Evolutionary conservation across 2,329 filamentous ascomycete species (phyloP).

Genomic region (Penicillium glabrum): DNA sequence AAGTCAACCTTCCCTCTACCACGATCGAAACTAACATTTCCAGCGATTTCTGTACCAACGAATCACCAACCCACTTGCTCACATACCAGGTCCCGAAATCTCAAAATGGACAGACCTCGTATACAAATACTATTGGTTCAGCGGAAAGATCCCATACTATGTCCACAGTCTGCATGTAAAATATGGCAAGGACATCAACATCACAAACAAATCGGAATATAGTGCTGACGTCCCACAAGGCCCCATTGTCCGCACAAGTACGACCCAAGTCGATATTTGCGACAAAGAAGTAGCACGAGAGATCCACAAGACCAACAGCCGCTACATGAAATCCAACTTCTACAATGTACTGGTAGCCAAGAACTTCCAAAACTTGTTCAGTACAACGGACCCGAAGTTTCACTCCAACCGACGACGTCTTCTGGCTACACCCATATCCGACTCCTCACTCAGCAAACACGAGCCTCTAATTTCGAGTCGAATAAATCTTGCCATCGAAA

Average conservation of each 20-base stretch:
- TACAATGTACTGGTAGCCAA: conserved; percentile 26
- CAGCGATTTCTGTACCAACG: conserved; percentile 11
- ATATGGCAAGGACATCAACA: conserved; percentile 23
- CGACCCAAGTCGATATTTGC: conserved; percentile 38
- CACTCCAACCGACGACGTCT: conserved; percentile 46
- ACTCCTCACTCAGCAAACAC: conserved; percentile 29
- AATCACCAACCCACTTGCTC: conserved; percentile 13
- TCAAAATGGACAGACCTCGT: conserved; percentile 27
- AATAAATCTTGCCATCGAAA: conserved; percentile 41
- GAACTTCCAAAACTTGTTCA: conserved; percentile 40
- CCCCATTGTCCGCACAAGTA: conserved; percentile 32
- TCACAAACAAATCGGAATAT: neutral
- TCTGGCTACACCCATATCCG: conserved; percentile 35
- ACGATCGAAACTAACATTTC: neutral
- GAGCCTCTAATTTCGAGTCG: conserved; percentile 42
- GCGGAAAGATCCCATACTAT: conserved; percentile 18
- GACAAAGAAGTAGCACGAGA: conserved; percentile 33
- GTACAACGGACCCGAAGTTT: conserved; percentile 38
- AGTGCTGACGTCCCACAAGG: conserved; percentile 16
- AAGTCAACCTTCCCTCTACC: neutral
- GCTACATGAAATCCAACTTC: conserved; percentile 35
- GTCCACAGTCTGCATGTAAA: conserved; percentile 28
- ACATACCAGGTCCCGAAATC: conserved; percentile 24
- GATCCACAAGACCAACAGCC: conserved; percentile 35
- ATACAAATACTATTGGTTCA: conserved; percentile 23